Conservation (phyloP, 106 monocot species). For the Triglochin maritima region DNA sequence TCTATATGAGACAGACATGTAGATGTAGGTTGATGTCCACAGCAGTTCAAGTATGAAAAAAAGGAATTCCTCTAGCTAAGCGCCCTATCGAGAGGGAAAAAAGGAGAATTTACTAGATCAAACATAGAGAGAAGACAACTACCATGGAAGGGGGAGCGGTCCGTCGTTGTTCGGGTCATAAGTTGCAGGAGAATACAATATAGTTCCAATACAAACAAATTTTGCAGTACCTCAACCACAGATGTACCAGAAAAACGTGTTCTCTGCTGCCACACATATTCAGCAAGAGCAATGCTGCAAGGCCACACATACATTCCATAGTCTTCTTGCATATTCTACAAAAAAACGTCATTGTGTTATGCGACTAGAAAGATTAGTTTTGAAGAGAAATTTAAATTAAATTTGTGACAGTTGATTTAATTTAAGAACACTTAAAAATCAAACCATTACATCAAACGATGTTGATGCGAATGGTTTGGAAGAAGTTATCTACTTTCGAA, state of each 20-base stretch:
- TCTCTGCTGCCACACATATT: slow-evolving; percentile 87
- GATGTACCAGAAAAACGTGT: slow-evolving; percentile 33
- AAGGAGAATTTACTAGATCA: no score
- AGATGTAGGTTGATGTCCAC: no score
- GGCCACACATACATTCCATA: slow-evolving; percentile 98
- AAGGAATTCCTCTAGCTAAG: no score
- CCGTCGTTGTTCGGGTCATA: no score
- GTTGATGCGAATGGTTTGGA: not conserved
- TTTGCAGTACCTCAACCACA: slow-evolving; percentile 55
- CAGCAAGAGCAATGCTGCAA: slow-evolving; percentile 75
- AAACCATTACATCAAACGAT: not conserved
- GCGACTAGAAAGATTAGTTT: not conserved
- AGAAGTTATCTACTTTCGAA: not conserved
- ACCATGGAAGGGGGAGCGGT: no score
- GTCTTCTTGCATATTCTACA: slow-evolving; percentile 65
- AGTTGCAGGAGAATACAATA: no score
- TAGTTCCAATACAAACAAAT: not conserved
- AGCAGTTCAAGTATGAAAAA: no score
- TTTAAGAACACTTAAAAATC: not conserved
- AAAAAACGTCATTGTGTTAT: not conserved
- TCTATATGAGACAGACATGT: no score
- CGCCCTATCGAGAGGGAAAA: no score
- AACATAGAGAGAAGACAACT: no score
- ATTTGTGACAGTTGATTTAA: not conserved
- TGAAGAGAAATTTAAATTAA: no score